Conservation (phyloP, 1,284 basidiomycete genomes). For the Megacollybia platyphylla region DNA sequence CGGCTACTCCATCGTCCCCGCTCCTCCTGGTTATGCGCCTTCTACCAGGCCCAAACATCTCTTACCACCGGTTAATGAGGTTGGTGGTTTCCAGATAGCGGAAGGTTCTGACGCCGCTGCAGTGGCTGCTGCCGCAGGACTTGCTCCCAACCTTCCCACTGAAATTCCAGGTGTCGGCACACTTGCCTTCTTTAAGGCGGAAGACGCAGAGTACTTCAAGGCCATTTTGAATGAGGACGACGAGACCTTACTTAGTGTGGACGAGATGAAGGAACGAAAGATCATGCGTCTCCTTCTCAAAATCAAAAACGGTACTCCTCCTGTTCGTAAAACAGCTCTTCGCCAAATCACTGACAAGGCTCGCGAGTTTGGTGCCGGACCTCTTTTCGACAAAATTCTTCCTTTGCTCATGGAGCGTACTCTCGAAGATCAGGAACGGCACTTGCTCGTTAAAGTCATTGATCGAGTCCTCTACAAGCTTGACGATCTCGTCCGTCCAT, state of each 20-base stretch:
- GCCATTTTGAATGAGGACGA: slow-evolving; percentile 95
- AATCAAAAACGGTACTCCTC: slow-evolving; percentile 99
- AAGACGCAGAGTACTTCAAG: slow-evolving; percentile 96
- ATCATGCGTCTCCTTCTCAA: slow-evolving; percentile 99
- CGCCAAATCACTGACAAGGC: slow-evolving; percentile 99
- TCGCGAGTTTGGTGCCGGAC: slow-evolving; percentile 95
- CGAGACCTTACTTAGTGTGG: slow-evolving; percentile 89
- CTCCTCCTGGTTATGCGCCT: slow-evolving; percentile 89
- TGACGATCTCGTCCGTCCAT: slow-evolving; percentile 96
- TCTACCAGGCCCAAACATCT: slow-evolving; percentile 72
- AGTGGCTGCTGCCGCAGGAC: slow-evolving; percentile 78
- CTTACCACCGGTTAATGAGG: slow-evolving; percentile 59
- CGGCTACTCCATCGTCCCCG: slow-evolving; percentile 88
- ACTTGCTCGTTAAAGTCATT: slow-evolving; percentile 98
- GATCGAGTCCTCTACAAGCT: slow-evolving; percentile 98
- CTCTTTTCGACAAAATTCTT: slow-evolving; percentile 98
- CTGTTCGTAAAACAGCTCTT: slow-evolving; percentile 94
- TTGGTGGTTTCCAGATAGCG: slow-evolving; percentile 91
- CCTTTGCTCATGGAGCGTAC: slow-evolving; percentile 98
- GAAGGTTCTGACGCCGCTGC: slow-evolving; percentile 86
- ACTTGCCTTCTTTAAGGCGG: slow-evolving; percentile 59
- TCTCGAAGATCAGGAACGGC: slow-evolving; percentile 97
- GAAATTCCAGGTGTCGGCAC: slow-evolving; percentile 98
- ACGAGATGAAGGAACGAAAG: slow-evolving; percentile 98
- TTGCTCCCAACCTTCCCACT: slow-evolving; percentile 91